Evolutionary conservation across 805 yeast genomes (phyloP).

Genomic region (Suhomyces kilbournensis): DNA sequence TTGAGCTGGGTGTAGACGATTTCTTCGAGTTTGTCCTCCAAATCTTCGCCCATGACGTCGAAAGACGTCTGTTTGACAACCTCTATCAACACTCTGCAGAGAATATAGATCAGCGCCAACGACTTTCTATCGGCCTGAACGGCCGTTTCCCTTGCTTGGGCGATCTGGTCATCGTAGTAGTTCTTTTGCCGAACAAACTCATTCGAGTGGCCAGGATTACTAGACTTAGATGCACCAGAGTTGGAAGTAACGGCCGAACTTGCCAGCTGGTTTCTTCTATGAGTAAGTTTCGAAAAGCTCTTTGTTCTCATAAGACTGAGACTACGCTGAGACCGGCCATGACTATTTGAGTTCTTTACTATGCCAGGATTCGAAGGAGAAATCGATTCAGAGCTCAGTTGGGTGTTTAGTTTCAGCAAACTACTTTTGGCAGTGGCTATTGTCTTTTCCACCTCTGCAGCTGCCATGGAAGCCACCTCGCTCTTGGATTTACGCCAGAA

Average conservation of each 20-base stretch:
- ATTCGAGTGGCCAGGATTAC: conserved; percentile 11
- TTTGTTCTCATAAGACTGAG: conserved; percentile 39
- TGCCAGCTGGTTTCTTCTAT: conserved; percentile 51
- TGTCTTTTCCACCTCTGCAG: conserved; percentile 37
- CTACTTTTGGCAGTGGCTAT: conserved; percentile 46
- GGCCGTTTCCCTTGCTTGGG: conserved; percentile 59
- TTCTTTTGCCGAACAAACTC: conserved; percentile 21
- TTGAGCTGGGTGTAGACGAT: conserved; percentile 87
- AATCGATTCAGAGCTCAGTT: neutral
- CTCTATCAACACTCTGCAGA: conserved; percentile 89
- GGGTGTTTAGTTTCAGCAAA: conserved; percentile 32
- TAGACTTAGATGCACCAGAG: conserved; percentile 5
- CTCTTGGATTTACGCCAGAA: conserved; percentile 95
- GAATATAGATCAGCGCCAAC: conserved; percentile 77
- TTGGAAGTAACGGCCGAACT: conserved; percentile 28
- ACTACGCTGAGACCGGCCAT: conserved; percentile 33
- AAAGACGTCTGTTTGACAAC: conserved; percentile 84
- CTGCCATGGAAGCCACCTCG: conserved; percentile 63
- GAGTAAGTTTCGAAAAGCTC: conserved; percentile 38
- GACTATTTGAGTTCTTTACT: conserved; percentile 10
- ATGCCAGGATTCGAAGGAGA: conserved; percentile 14
- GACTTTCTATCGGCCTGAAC: conserved; percentile 85
- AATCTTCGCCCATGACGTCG: conserved; percentile 70
- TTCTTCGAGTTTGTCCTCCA: conserved; percentile 83
- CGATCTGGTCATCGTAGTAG: conserved; percentile 27